phyloP scores from a whole-genome alignment of 768 basidiomycete species.

The Lactifluus hygrophoroides region DNA sequence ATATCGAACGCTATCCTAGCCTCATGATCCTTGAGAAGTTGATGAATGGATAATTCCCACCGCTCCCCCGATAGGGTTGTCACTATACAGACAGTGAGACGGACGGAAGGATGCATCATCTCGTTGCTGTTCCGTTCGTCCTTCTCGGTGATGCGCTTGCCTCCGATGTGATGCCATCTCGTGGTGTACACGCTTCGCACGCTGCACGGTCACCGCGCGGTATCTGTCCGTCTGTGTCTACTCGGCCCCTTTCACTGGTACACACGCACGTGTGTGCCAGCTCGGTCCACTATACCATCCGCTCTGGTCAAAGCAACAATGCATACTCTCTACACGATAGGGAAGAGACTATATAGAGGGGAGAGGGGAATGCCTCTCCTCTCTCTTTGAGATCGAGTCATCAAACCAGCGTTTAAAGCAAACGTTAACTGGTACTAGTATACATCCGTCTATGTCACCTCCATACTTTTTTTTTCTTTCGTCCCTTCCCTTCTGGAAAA shows the following conservation, averaged over 20 bases:
- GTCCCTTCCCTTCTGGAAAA: conserved; percentile 5
- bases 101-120: too few species aligned
- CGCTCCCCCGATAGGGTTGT: not conserved
- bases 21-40: too few species aligned
- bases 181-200: not conserved
- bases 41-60: too few species aligned
- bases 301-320: too few species aligned
- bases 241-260: too few species aligned
- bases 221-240: too few species aligned
- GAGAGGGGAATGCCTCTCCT: not conserved
- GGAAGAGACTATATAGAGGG: too few species aligned
- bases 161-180: not conserved
- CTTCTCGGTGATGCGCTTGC: not conserved
- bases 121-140: not conserved
- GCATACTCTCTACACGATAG: not conserved
- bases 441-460: not conserved
- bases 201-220: too few species aligned
- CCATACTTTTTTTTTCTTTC: not conserved
- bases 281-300: not conserved
- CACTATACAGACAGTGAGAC: too few species aligned
- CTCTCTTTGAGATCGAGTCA: too few species aligned
- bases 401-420: not conserved
- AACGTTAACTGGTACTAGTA: not conserved
- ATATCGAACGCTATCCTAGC: too few species aligned
- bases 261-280: too few species aligned